Evolutionary conservation across 1,139 yeast genomes (phyloP).

Genomic region (Scheffersomyces stambukii): DNA sequence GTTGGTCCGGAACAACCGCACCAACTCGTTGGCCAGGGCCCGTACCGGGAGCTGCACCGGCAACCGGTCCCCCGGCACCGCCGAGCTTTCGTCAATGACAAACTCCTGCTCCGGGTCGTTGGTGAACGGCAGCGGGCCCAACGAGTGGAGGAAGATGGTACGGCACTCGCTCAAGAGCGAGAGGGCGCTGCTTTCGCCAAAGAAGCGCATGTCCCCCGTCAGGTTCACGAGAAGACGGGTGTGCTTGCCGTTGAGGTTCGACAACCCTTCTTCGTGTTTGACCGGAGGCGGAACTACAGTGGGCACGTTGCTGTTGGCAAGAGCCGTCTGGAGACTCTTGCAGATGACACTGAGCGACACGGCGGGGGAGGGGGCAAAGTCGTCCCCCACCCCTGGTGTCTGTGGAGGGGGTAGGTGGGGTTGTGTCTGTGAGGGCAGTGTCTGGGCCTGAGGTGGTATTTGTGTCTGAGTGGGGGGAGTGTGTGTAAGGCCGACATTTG

Average conservation of each 20-base stretch:
- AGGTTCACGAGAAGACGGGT: conserved; percentile 16
- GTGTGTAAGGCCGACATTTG: no score
- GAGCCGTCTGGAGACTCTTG: conserved; percentile 16
- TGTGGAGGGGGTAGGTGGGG: no score
- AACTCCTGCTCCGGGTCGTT: conserved; percentile 29
- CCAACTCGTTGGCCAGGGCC: conserved; percentile 21
- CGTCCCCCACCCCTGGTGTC: no score
- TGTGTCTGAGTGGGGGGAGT: no score
- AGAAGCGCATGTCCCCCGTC: conserved; percentile 17
- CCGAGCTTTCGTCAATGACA: conserved; percentile 26
- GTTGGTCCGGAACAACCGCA: conserved; percentile 27
- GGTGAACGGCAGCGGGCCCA: conserved; percentile 19
- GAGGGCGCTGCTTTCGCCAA: conserved; percentile 24
- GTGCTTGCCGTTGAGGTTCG: conserved; percentile 13
- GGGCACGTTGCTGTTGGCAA: conserved; percentile 14
- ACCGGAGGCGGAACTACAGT: no score
- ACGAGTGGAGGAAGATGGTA: conserved; percentile 13
- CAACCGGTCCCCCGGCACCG: conserved; percentile 15
- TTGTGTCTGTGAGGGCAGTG: no score
- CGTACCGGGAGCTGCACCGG: conserved; percentile 19
- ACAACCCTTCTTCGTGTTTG: conserved; percentile 10
- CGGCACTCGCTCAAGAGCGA: conserved; percentile 22
- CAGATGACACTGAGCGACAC: conserved; percentile 13
- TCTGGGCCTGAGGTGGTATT: no score
- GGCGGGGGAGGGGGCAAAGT: conserved; percentile 22